Evolutionary conservation across 305 asterid species (phyloP).

Genomic region (Fraxinus albicans): DNA sequence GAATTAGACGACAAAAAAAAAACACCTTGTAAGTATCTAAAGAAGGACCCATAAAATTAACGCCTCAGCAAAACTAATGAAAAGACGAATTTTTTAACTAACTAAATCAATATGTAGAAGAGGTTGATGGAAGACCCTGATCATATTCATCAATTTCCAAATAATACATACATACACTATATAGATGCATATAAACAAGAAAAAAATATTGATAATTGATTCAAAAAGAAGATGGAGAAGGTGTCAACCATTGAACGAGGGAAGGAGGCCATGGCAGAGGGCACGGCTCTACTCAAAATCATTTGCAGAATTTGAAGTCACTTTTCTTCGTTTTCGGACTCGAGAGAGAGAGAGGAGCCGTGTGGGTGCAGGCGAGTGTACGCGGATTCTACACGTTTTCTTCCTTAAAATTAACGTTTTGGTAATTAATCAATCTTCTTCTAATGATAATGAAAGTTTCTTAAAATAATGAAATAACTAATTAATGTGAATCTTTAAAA

Average conservation of each 20-base stretch:
- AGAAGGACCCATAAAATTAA: not conserved
- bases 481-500: too few species aligned
- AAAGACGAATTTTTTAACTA: not conserved
- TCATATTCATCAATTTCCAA: slow-evolving; percentile 10
- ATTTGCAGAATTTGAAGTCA: slow-evolving; percentile 23
- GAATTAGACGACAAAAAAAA: not conserved
- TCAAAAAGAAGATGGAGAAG: not conserved
- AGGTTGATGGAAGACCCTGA: not conserved
- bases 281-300: slow-evolving; percentile 43
- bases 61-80: not conserved
- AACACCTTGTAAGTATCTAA: not conserved
- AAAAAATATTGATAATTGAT: slow-evolving; percentile 20
- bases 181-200: not conserved
- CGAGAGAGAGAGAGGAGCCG: not conserved
- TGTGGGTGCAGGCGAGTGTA: not conserved
- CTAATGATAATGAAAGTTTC: too few species aligned
- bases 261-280: slow-evolving; percentile 75
- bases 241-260: slow-evolving; percentile 55
- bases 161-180: not conserved
- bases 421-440: not conserved
- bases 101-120: not conserved
- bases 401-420: not conserved
- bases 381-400: not conserved
- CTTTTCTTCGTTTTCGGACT: too few species aligned
- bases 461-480: too few species aligned